Evolutionary conservation across 225 moss, liverwort and hornwort species (phyloP), one percentile per base, ranked within the genome.

Genomic region (Straminergon stramineum): DNA sequence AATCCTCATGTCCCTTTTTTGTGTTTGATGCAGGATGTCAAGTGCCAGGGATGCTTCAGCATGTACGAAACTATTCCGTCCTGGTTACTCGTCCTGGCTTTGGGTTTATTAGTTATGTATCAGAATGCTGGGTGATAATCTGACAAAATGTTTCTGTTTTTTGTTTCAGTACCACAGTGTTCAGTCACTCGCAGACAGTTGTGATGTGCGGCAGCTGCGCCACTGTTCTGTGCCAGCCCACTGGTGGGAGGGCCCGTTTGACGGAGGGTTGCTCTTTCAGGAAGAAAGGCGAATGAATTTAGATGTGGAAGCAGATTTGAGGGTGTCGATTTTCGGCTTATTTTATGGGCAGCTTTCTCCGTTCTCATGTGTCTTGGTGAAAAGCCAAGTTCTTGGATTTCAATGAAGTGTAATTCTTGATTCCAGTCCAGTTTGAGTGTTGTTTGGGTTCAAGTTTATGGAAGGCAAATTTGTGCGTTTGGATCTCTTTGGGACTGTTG

Each of bases 181-280:
- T 97, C 91, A 96, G 96, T 87, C 97, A 97, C 83, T 96, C 97
- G 27, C 97, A 97, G 92, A 97, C 97, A 73, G 95, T 96, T 43
- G 95, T 97, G 60, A 85, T 92, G 83, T 97, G 97, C 85, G 90
- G 24, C 61, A 73, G 91, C 89, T 97, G 97, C 89, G 90, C 95
- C 13, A 51, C 90, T 22, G 96, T 97, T 48, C 93, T 97, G 39
- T 96, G 96, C 89, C 96, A 97, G 91, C 97, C 96, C n/a, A 96
- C 95, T 37, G 96, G 96, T 82, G 96, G 97, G 58, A 91, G 91
- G 92, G 97, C 97, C 30, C 95, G 95, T 52, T 89, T 97, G 90
- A 97, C 96, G 7, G 97, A 97, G 91, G 97, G 97, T 63, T 97
- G 96, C 85, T 96, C 96, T 45, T 97, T 96, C 92, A 95, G 96